Percentiles rank a stretch among this genome's conserved stretches.
phyloP scores from a whole-genome alignment of 2,329 filamentous ascomycete genomes.

The Pseudopyrenochaeta lycopersici region DNA sequence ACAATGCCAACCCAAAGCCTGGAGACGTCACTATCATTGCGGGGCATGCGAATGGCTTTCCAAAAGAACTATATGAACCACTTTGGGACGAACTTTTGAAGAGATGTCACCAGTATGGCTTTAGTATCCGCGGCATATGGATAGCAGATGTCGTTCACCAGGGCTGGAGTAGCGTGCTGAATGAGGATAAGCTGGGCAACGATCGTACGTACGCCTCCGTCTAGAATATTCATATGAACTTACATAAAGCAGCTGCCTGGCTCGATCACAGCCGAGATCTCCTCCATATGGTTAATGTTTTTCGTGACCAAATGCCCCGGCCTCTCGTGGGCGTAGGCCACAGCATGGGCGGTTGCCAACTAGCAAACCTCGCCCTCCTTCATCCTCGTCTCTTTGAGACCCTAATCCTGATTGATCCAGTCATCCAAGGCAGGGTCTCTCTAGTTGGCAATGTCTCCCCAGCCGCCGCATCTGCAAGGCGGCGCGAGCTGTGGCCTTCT shows the following conservation, averaged over 20 bases:
- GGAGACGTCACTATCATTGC: conserved; percentile 87
- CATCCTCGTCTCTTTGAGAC: conserved; percentile 82
- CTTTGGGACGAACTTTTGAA: conserved; percentile 84
- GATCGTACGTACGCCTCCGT: conserved; percentile 70
- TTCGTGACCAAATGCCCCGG: conserved; percentile 79
- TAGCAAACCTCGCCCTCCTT: conserved; percentile 76
- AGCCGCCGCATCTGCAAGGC: conserved; percentile 70
- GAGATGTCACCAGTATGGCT: conserved; percentile 64
- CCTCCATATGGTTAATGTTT: conserved; percentile 83
- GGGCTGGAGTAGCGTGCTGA: conserved; percentile 79
- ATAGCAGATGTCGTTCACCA: conserved; percentile 90
- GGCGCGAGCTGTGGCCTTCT: conserved; percentile 85
- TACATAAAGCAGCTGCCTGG: conserved; percentile 72
- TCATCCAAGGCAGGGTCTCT: conserved; percentile 67
- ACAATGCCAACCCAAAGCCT: conserved; percentile 71
- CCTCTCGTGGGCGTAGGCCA: conserved; percentile 88
- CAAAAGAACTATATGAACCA: conserved; percentile 95
- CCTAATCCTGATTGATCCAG: conserved; percentile 84
- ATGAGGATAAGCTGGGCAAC: conserved; percentile 79
- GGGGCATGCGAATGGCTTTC: conserved; percentile 90
- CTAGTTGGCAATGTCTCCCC: conserved; percentile 52
- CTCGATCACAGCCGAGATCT: conserved; percentile 86
- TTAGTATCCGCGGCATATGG: conserved; percentile 84
- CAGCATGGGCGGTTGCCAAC: conserved; percentile 82
- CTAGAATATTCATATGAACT: neutral